Percentiles rank a stretch among this genome's conserved stretches.
Conservation (phyloP, 352 stramenopile species). For the Blastocystis sp. region DNA sequence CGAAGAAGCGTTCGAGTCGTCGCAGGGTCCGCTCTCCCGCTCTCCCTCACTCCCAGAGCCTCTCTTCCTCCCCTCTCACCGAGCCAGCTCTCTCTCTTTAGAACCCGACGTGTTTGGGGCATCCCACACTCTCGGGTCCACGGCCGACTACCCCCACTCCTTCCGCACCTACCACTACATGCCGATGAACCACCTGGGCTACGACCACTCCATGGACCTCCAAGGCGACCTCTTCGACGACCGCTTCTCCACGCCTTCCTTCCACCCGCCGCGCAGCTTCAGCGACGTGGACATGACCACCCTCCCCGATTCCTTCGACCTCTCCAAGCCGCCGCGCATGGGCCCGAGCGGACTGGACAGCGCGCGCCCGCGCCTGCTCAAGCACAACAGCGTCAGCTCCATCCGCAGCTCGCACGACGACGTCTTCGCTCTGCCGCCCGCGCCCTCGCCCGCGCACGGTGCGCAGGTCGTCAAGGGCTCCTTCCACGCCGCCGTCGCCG, state of each 20-base stretch:
- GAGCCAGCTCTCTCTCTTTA: background rate
- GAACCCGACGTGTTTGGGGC: background rate
- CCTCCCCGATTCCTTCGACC: background rate
- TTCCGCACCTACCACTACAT: background rate
- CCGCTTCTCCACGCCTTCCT: background rate
- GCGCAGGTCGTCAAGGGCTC: no score
- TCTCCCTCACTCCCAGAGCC: no score
- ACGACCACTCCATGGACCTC: background rate
- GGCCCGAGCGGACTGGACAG: no score
- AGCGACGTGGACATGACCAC: slow-evolving; percentile 54
- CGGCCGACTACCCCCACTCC: background rate
- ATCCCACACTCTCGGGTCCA: background rate
- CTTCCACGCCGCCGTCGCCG: no score
- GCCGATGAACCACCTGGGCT: background rate
- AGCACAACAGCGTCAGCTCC: no score
- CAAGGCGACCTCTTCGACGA: background rate
- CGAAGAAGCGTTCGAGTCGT: slow-evolving; percentile 33
- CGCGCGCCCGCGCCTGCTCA: no score
- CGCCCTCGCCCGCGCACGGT: no score
- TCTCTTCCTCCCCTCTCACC: background rate
- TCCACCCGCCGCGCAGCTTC: slow-evolving; percentile 7
- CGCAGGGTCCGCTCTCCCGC: background rate
- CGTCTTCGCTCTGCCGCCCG: no score
- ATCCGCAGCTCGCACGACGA: no score
- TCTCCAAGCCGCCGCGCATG: no score